Base-by-base conservation (phyloP, 805 yeast genomes). In the Cyberlindnera amylophila region DNA sequence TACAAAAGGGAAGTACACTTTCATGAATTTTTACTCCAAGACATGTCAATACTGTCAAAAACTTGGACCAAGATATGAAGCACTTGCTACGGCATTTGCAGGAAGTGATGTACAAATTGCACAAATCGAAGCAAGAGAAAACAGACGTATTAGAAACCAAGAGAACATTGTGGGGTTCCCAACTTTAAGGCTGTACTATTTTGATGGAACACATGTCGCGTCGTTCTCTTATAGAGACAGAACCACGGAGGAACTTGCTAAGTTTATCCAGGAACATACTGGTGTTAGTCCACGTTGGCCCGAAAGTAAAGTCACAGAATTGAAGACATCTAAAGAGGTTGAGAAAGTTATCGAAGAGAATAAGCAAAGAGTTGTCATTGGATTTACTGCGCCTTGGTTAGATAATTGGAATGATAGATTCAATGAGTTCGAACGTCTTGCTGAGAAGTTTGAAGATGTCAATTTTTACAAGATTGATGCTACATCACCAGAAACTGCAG, bases 151-250 rank as follows among this genome's bases (percentile, higher is more conserved):
- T 6, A 59, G 70, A 30, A 52, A 51, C 27, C 55, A 69, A 36
- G 75, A 76, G 44, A 51, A 54, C 13, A 62, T 79, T 3, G 45
- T 50, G 10, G 67, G 66, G 15, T 80, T 65, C 53, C 86, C 86
- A 1, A 63, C 72, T 1, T 44, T 80, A 38, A 68, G 70, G 49
- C 52, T 79, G 6, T 70, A 74, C 45, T 59, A 70, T 27, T 62
- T 64, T 36, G 61, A 62, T 32, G 72, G 75, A 1, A 69, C 66
- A 36, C 60, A 64, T 41, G 62, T 73, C 4, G 65, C 61, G 0
- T 57, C 63, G 2, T 78, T 64, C 51, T 28, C 42, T 0, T 52
- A 53, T 1, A 68, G 65, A 2, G 64, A 62, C 1, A 52, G 69
- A 42, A 55, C 59, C 2, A 61, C 67, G 3, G 57, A 52, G 24